A percentile compares a stretch with the other conserved stretches of the same genome.
Conservation (phyloP, 73 alveolate genomes). For the Diophrys appendiculata region DNA sequence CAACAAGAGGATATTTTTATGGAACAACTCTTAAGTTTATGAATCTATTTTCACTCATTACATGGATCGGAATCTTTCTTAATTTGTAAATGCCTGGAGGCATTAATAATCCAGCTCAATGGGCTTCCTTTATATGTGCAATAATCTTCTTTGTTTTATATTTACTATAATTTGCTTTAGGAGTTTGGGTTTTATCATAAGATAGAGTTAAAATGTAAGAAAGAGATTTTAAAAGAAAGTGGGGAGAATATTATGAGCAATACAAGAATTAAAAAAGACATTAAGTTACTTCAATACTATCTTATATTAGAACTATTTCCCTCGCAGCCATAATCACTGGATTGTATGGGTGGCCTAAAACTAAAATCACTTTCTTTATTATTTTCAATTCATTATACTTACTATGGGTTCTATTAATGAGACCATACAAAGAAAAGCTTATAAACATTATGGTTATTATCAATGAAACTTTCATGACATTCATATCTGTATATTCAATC, state of each 20-base stretch:
- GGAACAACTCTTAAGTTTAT: too few species aligned
- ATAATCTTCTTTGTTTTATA: background rate
- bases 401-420: background rate
- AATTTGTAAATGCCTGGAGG: background rate
- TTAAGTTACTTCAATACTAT: too few species aligned
- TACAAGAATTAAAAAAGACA: too few species aligned
- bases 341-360: background rate
- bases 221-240: background rate
- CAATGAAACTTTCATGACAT: background rate
- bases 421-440: background rate
- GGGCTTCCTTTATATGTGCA: background rate
- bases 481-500: background rate
- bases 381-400: too few species aligned
- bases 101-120: background rate
- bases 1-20: too few species aligned
- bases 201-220: background rate
- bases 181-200: background rate
- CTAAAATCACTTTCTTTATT: background rate
- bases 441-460: too few species aligned
- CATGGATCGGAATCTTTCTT: too few species aligned
- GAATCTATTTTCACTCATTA: too few species aligned
- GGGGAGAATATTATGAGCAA: background rate
- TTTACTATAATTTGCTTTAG: too few species aligned
- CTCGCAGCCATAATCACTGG: background rate
- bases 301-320: background rate